A percentile compares a stretch with the other conserved stretches of the same genome.
These are phyloP conservation scores for Paraleonurus japonicus DNA, from an alignment of 257 asterid genomes.

Conservation along the genomic window DNA sequence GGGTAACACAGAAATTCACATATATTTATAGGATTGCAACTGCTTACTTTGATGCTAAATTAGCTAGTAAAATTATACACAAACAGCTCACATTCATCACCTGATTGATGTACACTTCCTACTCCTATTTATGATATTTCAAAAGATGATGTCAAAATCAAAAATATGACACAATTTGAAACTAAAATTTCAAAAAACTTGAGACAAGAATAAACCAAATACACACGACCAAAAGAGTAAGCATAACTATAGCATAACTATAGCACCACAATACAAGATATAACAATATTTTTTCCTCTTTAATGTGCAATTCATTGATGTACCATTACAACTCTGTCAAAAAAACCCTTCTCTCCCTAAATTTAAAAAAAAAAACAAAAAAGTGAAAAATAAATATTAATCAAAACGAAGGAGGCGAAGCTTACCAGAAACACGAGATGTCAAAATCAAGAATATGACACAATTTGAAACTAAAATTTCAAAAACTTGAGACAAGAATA, in stretches of 20 bases:
- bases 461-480: neutral
- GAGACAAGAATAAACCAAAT: neutral
- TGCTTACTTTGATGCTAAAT: neutral
- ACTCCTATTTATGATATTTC: neutral
- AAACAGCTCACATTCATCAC: neutral
- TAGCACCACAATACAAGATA: neutral
- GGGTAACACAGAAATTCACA: neutral
- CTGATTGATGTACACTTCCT: neutral
- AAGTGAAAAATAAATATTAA: neutral
- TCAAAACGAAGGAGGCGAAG: neutral
- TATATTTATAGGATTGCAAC: neutral
- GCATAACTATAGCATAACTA: no score
- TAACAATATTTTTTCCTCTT: neutral
- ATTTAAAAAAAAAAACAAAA: no score
- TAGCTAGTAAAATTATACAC: neutral
- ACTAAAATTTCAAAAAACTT: neutral
- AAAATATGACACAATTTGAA: neutral
- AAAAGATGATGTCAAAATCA: neutral
- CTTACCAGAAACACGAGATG: conserved; percentile 33
- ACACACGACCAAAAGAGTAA: neutral
- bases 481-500: neutral
- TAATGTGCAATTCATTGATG: no score
- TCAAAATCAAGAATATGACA: neutral
- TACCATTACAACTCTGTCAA: no score
- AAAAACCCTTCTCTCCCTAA: no score